Conservation (phyloP, 805 yeast genomes). For the Vanderwaltozyma polyspora region DNA sequence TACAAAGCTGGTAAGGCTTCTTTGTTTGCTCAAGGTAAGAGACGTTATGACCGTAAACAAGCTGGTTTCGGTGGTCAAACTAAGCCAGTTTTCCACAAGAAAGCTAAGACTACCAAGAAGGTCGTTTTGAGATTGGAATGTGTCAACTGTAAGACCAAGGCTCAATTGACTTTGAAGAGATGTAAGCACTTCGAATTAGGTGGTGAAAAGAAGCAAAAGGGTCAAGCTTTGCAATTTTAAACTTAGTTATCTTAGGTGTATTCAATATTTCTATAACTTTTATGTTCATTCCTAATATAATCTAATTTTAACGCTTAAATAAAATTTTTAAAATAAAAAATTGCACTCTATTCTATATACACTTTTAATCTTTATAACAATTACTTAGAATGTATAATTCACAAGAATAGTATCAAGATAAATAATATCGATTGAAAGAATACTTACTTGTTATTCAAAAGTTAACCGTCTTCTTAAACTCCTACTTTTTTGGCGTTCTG, state of each 20-base stretch:
- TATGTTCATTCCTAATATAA: too few species aligned
- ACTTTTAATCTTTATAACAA: too few species aligned
- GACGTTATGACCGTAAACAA: slow-evolving; percentile 99
- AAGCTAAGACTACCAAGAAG: slow-evolving; percentile 99
- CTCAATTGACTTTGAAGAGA: slow-evolving; percentile 96
- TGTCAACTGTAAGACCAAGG: slow-evolving; percentile 96
- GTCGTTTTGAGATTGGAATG: slow-evolving; percentile 99
- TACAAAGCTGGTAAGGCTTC: slow-evolving; percentile 99
- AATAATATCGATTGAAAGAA: too few species aligned
- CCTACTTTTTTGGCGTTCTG: too few species aligned
- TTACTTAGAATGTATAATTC: too few species aligned
- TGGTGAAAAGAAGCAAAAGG: slow-evolving; percentile 99
- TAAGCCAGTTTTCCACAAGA: slow-evolving; percentile 99
- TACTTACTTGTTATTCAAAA: too few species aligned
- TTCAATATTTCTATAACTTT: too few species aligned
- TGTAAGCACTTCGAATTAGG: slow-evolving; percentile 99
- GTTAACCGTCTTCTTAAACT: too few species aligned
- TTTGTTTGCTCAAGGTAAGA: slow-evolving; percentile 98
- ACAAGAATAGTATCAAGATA: too few species aligned
- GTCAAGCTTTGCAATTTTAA: slow-evolving; percentile 99
- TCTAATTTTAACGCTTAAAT: too few species aligned
- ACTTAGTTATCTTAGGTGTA: slow-evolving; percentile 11
- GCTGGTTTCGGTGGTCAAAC: slow-evolving; percentile 99
- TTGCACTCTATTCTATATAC: too few species aligned
- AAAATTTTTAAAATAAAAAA: too few species aligned